Conservation (phyloP, 345 rosid species). For the Nasturtium officinale region DNA sequence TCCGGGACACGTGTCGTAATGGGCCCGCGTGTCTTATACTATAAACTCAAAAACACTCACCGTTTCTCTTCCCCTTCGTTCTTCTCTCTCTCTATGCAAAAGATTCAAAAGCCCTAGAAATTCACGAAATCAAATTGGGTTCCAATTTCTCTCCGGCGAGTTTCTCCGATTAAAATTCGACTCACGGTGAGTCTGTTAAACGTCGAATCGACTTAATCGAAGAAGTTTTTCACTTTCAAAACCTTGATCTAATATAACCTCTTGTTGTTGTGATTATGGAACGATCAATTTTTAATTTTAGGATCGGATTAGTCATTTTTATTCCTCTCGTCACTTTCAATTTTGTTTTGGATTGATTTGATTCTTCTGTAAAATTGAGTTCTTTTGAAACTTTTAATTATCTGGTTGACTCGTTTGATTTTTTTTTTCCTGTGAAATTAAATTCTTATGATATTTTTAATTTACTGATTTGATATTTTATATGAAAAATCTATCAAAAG, state of each 20-base stretch:
- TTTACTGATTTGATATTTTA: background rate
- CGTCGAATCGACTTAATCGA: constrained; percentile 29
- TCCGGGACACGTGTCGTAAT: constrained; percentile 16
- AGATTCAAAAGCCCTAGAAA: constrained; percentile 37
- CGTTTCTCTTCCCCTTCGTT: background rate
- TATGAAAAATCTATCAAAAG: background rate
- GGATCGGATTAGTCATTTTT: constrained; percentile 4
- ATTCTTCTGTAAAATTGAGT: background rate
- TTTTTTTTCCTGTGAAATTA: background rate
- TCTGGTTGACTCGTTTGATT: too few species aligned
- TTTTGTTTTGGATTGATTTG: background rate
- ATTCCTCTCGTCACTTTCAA: background rate
- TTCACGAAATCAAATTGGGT: background rate
- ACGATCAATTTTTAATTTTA: background rate
- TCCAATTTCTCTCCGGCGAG: constrained; percentile 26
- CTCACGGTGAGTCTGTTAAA: constrained; percentile 3
- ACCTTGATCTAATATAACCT: background rate
- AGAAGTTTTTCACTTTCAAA: constrained; percentile 9
- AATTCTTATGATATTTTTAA: constrained; percentile 1
- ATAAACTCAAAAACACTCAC: background rate
- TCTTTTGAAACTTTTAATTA: too few species aligned
- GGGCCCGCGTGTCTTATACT: constrained; percentile 9
- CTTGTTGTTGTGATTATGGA: background rate
- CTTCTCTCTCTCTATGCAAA: background rate
- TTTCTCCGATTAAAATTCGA: constrained; percentile 6